Evolutionary conservation across 306 rosid genomes (phyloP).

Genomic region (Hippophae rhamnoides): DNA sequence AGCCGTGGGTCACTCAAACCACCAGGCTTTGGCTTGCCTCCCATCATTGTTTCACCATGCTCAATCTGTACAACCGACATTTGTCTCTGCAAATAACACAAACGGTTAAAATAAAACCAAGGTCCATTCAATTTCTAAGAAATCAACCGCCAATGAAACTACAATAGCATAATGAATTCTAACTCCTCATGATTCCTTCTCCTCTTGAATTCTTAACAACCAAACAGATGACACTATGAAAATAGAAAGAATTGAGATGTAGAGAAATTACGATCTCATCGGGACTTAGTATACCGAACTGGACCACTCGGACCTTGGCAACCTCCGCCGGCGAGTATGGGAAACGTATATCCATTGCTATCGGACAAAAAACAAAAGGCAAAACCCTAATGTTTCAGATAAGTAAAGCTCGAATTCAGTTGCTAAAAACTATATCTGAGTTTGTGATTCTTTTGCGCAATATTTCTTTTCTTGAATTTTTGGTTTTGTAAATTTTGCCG

Average conservation of each 20-base stretch:
- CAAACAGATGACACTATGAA: not conserved
- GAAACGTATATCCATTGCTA: conserved; percentile 92
- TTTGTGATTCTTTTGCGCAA: not conserved
- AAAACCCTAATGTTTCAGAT: conserved; percentile 20
- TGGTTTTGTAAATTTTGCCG: not conserved
- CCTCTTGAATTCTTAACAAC: not conserved
- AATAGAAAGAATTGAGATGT: not conserved
- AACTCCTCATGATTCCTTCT: not conserved
- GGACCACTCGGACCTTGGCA: conserved; percentile 78
- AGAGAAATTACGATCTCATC: conserved; percentile 75
- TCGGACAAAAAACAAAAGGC: not conserved
- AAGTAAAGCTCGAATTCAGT: conserved; percentile 15
- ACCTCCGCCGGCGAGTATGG: conserved; percentile 99
- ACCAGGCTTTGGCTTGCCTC: conserved; percentile 80
- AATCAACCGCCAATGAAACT: not conserved
- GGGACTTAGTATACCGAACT: conserved; percentile 87
- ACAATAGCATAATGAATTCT: not conserved
- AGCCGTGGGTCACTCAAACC: conserved; percentile 89
- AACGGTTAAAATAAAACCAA: conserved; percentile 5
- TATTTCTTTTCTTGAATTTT: not conserved
- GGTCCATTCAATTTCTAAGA: not conserved
- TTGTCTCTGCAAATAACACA: conserved; percentile 59
- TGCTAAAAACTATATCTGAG: not conserved
- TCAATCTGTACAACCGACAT: conserved; percentile 95
- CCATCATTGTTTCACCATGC: conserved; percentile 81